Conservation (phyloP, 768 basidiomycete species). For the Auriculariales sp. region DNA sequence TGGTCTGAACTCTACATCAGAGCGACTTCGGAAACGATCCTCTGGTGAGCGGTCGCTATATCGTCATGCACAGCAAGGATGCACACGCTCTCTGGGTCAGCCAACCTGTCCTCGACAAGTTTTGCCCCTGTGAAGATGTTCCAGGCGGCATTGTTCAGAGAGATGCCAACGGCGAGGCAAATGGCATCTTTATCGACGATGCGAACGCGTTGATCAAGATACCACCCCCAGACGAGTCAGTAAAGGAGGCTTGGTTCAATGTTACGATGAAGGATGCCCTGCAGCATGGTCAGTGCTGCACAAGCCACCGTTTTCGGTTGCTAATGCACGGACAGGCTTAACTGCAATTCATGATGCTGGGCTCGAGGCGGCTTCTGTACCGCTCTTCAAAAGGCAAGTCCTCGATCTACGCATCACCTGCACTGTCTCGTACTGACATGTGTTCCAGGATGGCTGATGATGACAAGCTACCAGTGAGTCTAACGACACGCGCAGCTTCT, state of each 20-base stretch:
- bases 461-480: slow-evolving; percentile 50
- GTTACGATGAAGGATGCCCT: slow-evolving; percentile 53
- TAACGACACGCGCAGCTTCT: slow-evolving; percentile 2
- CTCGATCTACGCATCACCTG: background rate
- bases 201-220: slow-evolving; percentile 64
- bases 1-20: slow-evolving; percentile 58
- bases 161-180: slow-evolving; percentile 46
- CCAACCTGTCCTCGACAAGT: slow-evolving; percentile 38
- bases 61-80: slow-evolving; percentile 66
- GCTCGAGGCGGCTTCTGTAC: slow-evolving; percentile 32
- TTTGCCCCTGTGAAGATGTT: slow-evolving; percentile 21
- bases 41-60: slow-evolving; percentile 43
- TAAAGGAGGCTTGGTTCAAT: slow-evolving; percentile 48
- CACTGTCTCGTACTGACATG: background rate
- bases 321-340: slow-evolving; percentile 17
- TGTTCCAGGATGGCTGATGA: slow-evolving; percentile 48
- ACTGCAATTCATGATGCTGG: slow-evolving; percentile 81
- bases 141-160: slow-evolving; percentile 68
- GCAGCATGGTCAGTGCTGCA: slow-evolving; percentile 32
- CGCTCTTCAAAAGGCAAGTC: slow-evolving; percentile 51
- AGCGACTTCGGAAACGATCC: slow-evolving; percentile 27
- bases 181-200: slow-evolving; percentile 77
- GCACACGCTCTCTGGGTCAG: slow-evolving; percentile 84
- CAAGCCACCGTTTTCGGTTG: background rate
- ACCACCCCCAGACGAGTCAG: slow-evolving; percentile 45